phyloP scores from a whole-genome alignment of 1,284 basidiomycete genomes.

The Cutaneotrichosporon sp. region DNA sequence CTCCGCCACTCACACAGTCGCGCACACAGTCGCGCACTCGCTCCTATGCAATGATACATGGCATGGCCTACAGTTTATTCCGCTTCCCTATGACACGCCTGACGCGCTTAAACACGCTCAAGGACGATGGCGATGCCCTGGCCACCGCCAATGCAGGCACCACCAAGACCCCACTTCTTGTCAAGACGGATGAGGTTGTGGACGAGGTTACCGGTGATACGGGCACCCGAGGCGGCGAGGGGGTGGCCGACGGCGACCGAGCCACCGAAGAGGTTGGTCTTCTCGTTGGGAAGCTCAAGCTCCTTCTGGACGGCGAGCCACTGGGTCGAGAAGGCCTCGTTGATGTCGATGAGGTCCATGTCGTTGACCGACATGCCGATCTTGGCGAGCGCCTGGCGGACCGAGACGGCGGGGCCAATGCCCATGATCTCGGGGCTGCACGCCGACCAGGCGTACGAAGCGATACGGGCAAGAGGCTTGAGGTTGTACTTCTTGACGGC shows the following conservation, averaged over 20 bases:
- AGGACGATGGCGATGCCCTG: constrained; percentile 51
- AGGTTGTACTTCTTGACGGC: constrained; percentile 55
- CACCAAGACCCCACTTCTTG: constrained; percentile 60
- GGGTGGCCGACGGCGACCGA: constrained; percentile 60
- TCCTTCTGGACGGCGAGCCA: constrained; percentile 60
- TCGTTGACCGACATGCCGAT: constrained; percentile 52
- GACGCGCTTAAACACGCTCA: constrained; percentile 28
- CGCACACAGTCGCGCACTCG: too few relatives aligned
- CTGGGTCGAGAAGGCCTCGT: constrained; percentile 62
- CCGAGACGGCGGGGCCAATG: constrained; percentile 58
- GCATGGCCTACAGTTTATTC: not conserved
- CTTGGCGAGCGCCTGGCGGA: constrained; percentile 39
- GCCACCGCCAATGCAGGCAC: constrained; percentile 60
- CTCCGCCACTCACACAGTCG: not conserved
- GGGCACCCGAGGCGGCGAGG: constrained; percentile 59
- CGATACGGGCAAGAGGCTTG: constrained; percentile 58
- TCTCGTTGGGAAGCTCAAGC: constrained; percentile 58
- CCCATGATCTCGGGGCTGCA: constrained; percentile 62
- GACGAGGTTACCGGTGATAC: constrained; percentile 58
- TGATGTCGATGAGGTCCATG: constrained; percentile 61
- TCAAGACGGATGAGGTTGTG: constrained; percentile 59
- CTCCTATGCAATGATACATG: constrained; percentile 10
- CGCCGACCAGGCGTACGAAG: constrained; percentile 58
- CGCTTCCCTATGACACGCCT: not conserved
- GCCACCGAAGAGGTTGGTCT: constrained; percentile 59